phyloP scores from a whole-genome alignment of 2,329 filamentous ascomycete species.

The Periconia sp. region DNA sequence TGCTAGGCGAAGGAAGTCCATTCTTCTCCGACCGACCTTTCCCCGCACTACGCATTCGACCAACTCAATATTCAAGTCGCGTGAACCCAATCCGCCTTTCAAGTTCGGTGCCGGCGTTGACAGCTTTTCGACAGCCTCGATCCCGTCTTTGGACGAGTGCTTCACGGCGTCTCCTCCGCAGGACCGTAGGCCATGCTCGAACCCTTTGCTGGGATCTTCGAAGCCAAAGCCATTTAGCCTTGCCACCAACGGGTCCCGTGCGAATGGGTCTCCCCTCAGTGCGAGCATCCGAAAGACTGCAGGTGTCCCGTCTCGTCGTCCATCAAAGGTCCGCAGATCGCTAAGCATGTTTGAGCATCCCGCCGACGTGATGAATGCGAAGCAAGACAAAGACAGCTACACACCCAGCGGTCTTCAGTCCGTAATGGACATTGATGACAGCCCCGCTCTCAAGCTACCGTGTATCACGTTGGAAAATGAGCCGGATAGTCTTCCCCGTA shows the following conservation, averaged over 20 bases:
- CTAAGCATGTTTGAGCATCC: conserved; percentile 98
- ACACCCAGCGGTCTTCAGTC: conserved; percentile 68
- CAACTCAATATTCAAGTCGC: conserved; percentile 65
- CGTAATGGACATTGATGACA: conserved; percentile 83
- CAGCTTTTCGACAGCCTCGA: conserved; percentile 61
- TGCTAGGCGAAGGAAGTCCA: conserved; percentile 41
- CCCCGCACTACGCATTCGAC: conserved; percentile 77
- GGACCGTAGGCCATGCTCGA: conserved; percentile 66
- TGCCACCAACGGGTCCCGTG: conserved; percentile 61
- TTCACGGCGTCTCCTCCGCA: conserved; percentile 81
- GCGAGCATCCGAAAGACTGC: conserved; percentile 68
- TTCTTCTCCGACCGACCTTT: conserved; percentile 75
- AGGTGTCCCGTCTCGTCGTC: conserved; percentile 75
- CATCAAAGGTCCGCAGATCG: conserved; percentile 77
- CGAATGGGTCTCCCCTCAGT: conserved; percentile 76
- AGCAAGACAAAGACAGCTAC: conserved; percentile 68
- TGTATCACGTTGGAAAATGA: conserved; percentile 83
- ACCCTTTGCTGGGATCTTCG: conserved; percentile 60
- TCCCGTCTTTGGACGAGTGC: conserved; percentile 77
- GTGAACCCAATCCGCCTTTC: conserved; percentile 72
- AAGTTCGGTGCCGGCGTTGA: conserved; percentile 69
- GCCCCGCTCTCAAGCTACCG: conserved; percentile 75
- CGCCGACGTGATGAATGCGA: conserved; percentile 78
- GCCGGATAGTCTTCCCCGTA: conserved; percentile 85
- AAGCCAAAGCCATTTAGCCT: conserved; percentile 71